Conservation (phyloP, 164 flowering plant species). For the Warburgia ugandensis region DNA sequence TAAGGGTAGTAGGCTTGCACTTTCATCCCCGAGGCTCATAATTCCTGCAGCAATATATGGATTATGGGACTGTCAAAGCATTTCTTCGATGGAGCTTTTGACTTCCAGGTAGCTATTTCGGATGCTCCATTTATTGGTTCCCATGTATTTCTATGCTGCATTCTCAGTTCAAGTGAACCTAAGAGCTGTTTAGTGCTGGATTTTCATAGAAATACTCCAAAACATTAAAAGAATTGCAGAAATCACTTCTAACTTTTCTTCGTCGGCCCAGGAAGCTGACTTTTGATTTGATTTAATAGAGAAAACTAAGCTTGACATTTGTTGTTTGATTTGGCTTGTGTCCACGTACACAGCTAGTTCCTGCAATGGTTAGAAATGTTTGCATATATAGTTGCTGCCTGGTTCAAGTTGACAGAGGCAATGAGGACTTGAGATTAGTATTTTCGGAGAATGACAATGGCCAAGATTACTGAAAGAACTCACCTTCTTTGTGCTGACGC, state of each 20-base stretch:
- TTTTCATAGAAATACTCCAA: too few species aligned
- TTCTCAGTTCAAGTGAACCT: too few species aligned
- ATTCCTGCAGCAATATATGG: constrained; percentile 88
- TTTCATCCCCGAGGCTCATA: constrained; percentile 92
- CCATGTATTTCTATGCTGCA: too few species aligned
- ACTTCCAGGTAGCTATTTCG: constrained; percentile 94
- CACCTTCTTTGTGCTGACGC: too few species aligned
- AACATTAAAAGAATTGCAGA: too few species aligned
- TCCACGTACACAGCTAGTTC: constrained; percentile 79
- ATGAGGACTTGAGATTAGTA: constrained; percentile 59
- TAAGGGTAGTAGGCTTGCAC: constrained; percentile 63
- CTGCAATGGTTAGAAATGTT: constrained; percentile 91
- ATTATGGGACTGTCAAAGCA: constrained; percentile 61
- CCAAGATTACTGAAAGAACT: too few species aligned
- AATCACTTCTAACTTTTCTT: too few species aligned
- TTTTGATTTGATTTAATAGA: too few species aligned
- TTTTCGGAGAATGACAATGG: constrained; percentile 65
- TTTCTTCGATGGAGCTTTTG: constrained; percentile 43
- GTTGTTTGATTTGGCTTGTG: too few species aligned
- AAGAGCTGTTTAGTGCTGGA: too few species aligned
- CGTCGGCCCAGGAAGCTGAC: too few species aligned
- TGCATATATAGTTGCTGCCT: constrained; percentile 93
- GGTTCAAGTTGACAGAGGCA: constrained; percentile 91
- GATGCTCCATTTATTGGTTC: too few species aligned
- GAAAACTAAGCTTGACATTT: neutral